Conservation (phyloP, 139 green algal species). For the Picochlorum sp. region DNA sequence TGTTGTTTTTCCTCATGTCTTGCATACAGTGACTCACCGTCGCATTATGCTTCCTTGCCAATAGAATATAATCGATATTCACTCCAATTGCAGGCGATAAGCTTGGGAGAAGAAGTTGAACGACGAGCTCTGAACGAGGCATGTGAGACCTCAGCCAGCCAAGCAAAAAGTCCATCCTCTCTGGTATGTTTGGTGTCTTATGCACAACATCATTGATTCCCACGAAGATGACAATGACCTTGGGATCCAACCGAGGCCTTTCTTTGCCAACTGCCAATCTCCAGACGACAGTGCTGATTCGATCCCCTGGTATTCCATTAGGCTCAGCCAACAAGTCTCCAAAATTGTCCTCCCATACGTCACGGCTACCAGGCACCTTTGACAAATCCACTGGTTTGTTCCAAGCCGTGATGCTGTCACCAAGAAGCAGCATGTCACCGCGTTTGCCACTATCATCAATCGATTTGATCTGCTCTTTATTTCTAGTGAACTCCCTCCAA, state of each 20-base stretch:
- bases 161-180: slow-evolving; percentile 3
- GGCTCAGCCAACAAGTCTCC: neutral
- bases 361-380: neutral
- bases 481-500: neutral
- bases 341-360: neutral
- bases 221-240: neutral
- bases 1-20: neutral
- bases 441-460: neutral
- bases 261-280: neutral
- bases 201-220: slow-evolving; percentile 9
- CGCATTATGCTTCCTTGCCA: neutral
- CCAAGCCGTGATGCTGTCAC: neutral
- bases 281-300: neutral
- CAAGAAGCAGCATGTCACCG: neutral
- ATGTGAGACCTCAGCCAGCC: neutral
- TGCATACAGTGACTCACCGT: neutral
- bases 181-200: slow-evolving; percentile 1
- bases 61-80: neutral
- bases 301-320: neutral
- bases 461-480: neutral
- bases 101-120: neutral
- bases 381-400: slow-evolving; percentile 6
- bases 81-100: neutral
- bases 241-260: neutral
- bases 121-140: neutral